Conservation (phyloP, 1,284 basidiomycete genomes). For the Heimioporus retisporus region DNA sequence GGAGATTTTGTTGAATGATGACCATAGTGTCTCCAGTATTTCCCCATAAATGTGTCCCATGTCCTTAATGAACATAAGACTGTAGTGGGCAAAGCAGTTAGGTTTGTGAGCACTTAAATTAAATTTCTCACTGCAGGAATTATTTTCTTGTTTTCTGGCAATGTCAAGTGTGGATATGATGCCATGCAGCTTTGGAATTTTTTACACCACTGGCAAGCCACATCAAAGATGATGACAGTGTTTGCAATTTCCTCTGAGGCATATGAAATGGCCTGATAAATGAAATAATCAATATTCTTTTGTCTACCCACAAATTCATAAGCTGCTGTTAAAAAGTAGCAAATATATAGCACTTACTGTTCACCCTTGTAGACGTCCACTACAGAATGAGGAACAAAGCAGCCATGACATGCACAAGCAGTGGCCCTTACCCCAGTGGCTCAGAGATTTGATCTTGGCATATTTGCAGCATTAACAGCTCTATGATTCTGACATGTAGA, state of each 20-base stretch:
- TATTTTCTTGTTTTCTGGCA: conserved; percentile 17
- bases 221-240: conserved; percentile 25
- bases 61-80: conserved; percentile 21
- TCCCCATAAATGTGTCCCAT: conserved; percentile 22
- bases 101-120: conserved; percentile 22
- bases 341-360: conserved; percentile 11
- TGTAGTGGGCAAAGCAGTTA: conserved; percentile 17
- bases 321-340: no score
- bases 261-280: conserved; percentile 21
- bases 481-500: conserved; percentile 22
- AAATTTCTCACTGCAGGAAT: conserved; percentile 20
- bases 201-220: conserved; percentile 23
- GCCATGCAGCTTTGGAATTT: conserved; percentile 16
- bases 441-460: conserved; percentile 12
- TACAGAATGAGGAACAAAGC: conserved; percentile 21
- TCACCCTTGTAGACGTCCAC: conserved; percentile 36
- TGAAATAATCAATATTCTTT: conserved; percentile 29
- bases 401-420: conserved; percentile 20
- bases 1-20: conserved; percentile 26
- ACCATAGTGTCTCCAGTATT: conserved; percentile 28
- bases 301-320: conserved; percentile 14
- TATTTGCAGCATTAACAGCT: conserved; percentile 24
- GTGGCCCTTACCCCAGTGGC: conserved; percentile 15
- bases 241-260: conserved; percentile 7
- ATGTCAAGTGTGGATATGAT: not conserved